Conservation (phyloP, 73 alveolate species). For the Tetrahymena borealis region DNA sequence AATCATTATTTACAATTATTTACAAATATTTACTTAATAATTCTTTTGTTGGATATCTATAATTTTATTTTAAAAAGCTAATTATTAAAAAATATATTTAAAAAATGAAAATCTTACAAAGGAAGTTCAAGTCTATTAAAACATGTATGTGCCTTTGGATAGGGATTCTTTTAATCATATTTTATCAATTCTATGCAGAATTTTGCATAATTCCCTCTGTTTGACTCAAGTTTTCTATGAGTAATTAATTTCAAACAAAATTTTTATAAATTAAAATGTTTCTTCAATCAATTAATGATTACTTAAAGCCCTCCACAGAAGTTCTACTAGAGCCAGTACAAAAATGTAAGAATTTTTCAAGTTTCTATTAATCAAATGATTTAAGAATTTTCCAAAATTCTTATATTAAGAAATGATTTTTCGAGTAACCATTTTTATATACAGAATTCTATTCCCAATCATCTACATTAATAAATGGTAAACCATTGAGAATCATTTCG, state of each 20-base stretch:
- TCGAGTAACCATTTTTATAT: constrained; percentile 61
- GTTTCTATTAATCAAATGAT: constrained; percentile 64
- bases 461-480: constrained; percentile 73
- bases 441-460: constrained; percentile 86
- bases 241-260: constrained; percentile 28
- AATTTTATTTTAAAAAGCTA: not conserved
- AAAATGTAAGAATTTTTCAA: constrained; percentile 76
- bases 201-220: constrained; percentile 83
- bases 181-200: constrained; percentile 62
- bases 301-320: constrained; percentile 86
- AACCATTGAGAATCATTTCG: constrained; percentile 80
- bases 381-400: constrained; percentile 79
- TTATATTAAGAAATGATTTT: constrained; percentile 51
- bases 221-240: constrained; percentile 58
- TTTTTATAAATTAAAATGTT: not conserved
- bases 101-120: constrained; percentile 46
- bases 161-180: constrained; percentile 57
- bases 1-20: constrained; percentile 32
- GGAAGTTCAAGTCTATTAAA: constrained; percentile 93
- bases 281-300: not conserved
- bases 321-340: constrained; percentile 93
- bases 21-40: constrained; percentile 27
- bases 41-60: constrained; percentile 26
- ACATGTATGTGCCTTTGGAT: constrained; percentile 95
- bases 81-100: not conserved